Evolutionary conservation across 805 yeast genomes (phyloP), one percentile per base, ranked within the genome.

Genomic region (Cyberlindnera mycetangii): DNA sequence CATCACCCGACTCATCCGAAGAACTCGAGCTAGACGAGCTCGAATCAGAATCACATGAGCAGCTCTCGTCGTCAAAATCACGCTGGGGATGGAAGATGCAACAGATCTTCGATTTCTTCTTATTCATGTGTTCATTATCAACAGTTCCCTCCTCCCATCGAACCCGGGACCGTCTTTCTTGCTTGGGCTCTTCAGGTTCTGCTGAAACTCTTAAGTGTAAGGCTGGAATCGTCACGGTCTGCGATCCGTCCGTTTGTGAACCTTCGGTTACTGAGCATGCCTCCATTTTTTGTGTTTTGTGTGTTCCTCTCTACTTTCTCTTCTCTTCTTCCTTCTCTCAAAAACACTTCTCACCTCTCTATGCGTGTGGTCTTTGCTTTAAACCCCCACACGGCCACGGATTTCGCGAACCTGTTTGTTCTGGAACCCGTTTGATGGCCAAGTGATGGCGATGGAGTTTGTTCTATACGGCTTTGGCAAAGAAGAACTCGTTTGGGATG

Each of bases 71-170:
- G 32, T 80, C 83, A 51, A 75, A 76, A 42, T 73, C 75, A 18
- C 71, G 68, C 41, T 86, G 81, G 45, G 97, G 93, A 70, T 90
- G 85, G 70, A 79, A 86, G 9, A 87, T 86, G 53, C 95, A 86
- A 57, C 95, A 87, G n/a, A 86, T 84, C 64, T 92, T 92, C 11
- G 96, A 79, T 61, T 89, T 89, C 69, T 93, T 93, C 68, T 79
- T 87, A 59, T 84, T 77, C 85, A 93, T 71, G 59, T 85, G 66
- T 66, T 92, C 99, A 62, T 92, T 92, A 62, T 92, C 98, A 5
- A 93, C 74, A 4, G 88, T 90, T 37, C 83, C 95, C 30, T 84
- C 86, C 7, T 82, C 72, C 97, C 97, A 92, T 41, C 80, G 72
- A 0, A 92, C 97, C 32, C 76, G 72, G 11, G 80, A 72, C 41